These are phyloP conservation scores for Beta lomatogona DNA, from an alignment of 179 eudicot genomes.

Conservation along the genomic window DNA sequence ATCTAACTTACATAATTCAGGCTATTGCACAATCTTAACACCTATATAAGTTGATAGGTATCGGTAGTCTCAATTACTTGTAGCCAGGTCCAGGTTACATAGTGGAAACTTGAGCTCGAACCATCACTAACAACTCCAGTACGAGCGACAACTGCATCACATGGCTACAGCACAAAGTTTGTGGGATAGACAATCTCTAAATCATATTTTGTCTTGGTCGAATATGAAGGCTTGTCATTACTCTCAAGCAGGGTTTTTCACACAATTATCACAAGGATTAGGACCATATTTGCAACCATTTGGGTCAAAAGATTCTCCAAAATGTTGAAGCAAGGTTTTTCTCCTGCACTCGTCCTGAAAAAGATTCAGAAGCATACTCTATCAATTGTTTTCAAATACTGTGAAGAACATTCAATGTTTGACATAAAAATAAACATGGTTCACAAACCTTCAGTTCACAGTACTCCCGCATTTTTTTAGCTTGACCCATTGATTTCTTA, in stretches of 20 bases:
- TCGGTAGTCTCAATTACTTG: neutral
- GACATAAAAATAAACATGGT: neutral
- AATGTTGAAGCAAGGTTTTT: constrained; percentile 74
- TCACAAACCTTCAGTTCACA: constrained; percentile 82
- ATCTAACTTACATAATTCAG: neutral
- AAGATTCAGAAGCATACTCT: neutral
- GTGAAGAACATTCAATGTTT: neutral
- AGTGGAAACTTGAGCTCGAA: neutral
- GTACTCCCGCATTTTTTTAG: constrained; percentile 83
- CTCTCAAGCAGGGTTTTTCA: constrained; percentile 44
- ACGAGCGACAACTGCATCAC: neutral
- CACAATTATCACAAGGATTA: constrained; percentile 92
- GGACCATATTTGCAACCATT: constrained; percentile 62
- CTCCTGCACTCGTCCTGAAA: constrained; percentile 83
- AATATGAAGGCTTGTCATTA: constrained; percentile 13
- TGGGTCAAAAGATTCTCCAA: constrained; percentile 72
- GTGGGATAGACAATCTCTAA: neutral
- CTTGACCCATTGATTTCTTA: constrained; percentile 82
- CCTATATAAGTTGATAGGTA: neutral
- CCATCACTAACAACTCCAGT: neutral
- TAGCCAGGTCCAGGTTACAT: neutral
- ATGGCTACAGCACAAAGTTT: neutral
- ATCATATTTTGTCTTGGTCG: constrained; percentile 7
- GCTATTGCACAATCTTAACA: neutral
- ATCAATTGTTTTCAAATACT: neutral